Percentiles rank a stretch among this genome's conserved stretches.
Conservation (phyloP, 345 rosid genomes). For the Eucalyptus polyanthemos region DNA sequence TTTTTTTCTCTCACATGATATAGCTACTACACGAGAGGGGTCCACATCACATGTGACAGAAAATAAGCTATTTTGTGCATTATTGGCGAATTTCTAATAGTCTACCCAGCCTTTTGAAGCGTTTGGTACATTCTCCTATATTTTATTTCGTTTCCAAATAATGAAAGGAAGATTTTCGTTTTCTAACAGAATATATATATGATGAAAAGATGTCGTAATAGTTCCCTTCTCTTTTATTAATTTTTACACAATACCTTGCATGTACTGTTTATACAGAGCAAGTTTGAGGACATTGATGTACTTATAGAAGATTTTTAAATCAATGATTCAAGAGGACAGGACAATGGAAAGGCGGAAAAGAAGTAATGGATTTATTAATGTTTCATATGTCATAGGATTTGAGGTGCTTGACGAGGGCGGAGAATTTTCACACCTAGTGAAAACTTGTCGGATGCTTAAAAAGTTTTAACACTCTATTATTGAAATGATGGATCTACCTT, state of each 20-base stretch:
- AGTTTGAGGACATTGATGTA: neutral
- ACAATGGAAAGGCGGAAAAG: neutral
- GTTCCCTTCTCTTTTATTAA: neutral
- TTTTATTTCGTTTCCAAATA: neutral
- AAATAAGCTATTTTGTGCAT: neutral
- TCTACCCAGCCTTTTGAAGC: neutral
- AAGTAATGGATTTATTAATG: neutral
- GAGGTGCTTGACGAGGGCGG: neutral
- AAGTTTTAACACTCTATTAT: neutral
- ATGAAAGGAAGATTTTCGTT: neutral
- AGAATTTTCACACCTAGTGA: neutral
- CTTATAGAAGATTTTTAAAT: neutral
- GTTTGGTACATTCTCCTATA: neutral
- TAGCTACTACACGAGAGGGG: neutral
- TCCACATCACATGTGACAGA: neutral
- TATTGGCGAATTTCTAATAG: neutral
- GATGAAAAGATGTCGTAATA: neutral
- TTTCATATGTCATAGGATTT: neutral
- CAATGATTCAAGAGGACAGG: neutral
- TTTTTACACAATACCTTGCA: neutral
- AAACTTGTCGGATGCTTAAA: neutral
- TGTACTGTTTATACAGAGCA: neutral
- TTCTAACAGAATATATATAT: neutral
- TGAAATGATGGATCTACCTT: neutral
- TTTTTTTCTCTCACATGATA: neutral